Conservation (phyloP, 2,329 filamentous ascomycete genomes). For the Mycosphaerella sp. region DNA sequence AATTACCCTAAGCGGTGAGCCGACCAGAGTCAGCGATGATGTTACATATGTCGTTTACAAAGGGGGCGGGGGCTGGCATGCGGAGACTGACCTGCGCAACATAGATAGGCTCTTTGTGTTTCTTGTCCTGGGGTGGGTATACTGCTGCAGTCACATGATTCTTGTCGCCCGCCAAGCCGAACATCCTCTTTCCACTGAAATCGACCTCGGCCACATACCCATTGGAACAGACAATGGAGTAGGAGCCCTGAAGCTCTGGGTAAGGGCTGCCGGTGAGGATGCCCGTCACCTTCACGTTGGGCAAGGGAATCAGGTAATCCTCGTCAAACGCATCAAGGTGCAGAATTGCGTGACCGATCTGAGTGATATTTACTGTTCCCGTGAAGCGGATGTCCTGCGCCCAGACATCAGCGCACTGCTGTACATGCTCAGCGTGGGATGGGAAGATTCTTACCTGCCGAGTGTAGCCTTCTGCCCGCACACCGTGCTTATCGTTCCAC, state of each 20-base stretch:
- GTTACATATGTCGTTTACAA: neutral
- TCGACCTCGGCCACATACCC: constrained; percentile 40
- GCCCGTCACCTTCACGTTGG: constrained; percentile 42
- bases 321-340: constrained; percentile 41
- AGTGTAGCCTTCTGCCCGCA: constrained; percentile 42
- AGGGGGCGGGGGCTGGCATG: neutral
- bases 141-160: constrained; percentile 38
- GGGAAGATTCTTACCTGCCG: constrained; percentile 29
- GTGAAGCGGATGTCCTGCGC: constrained; percentile 39
- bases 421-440: neutral
- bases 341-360: constrained; percentile 42
- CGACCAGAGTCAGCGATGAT: constrained; percentile 18
- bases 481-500: constrained; percentile 40
- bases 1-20: constrained; percentile 38
- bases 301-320: constrained; percentile 42
- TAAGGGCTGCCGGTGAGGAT: constrained; percentile 40
- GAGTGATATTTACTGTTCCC: constrained; percentile 42
- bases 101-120: constrained; percentile 25
- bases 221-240: constrained; percentile 38
- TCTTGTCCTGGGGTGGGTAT: constrained; percentile 30
- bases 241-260: constrained; percentile 39
- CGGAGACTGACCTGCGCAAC: constrained; percentile 1
- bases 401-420: neutral
- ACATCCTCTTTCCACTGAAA: constrained; percentile 40
- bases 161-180: constrained; percentile 38